Conservation (phyloP, 495 filamentous ascomycete genomes). For the Penicillium longicatenatum region DNA sequence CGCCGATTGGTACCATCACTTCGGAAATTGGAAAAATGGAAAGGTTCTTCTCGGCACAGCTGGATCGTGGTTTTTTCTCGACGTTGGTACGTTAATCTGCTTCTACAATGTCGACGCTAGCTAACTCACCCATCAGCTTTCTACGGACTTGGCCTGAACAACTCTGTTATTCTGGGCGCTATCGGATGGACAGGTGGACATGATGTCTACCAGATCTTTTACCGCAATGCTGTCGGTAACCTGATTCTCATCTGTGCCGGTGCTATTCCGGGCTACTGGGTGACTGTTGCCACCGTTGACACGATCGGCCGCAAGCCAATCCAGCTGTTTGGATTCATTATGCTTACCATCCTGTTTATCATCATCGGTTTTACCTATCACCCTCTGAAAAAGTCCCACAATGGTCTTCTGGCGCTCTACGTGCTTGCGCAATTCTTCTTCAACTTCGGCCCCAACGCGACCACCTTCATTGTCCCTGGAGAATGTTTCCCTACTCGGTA, state of each 20-base stretch:
- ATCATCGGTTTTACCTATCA: constrained; percentile 70
- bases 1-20: constrained; percentile 65
- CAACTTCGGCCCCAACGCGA: constrained; percentile 84
- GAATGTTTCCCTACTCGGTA: constrained; percentile 91
- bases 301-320: constrained; percentile 77
- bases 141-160: constrained; percentile 80
- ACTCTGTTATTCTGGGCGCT: constrained; percentile 63
- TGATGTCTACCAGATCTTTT: constrained; percentile 63
- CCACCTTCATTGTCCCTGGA: constrained; percentile 87
- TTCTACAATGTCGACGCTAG: neutral
- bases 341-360: constrained; percentile 76
- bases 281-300: constrained; percentile 69
- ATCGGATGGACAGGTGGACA: constrained; percentile 66
- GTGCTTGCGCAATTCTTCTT: constrained; percentile 86
- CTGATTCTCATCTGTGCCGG: constrained; percentile 70
- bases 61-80: constrained; percentile 78
- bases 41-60: constrained; percentile 75
- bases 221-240: constrained; percentile 72
- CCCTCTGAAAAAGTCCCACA: constrained; percentile 43
- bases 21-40: constrained; percentile 65
- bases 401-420: constrained; percentile 69
- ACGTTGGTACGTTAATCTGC: constrained; percentile 45
- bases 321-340: constrained; percentile 72
- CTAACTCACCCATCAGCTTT: constrained; percentile 56
- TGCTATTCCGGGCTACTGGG: constrained; percentile 78